phyloP scores from a whole-genome alignment of 805 yeast species.

The Huiozyma naganishii region DNA sequence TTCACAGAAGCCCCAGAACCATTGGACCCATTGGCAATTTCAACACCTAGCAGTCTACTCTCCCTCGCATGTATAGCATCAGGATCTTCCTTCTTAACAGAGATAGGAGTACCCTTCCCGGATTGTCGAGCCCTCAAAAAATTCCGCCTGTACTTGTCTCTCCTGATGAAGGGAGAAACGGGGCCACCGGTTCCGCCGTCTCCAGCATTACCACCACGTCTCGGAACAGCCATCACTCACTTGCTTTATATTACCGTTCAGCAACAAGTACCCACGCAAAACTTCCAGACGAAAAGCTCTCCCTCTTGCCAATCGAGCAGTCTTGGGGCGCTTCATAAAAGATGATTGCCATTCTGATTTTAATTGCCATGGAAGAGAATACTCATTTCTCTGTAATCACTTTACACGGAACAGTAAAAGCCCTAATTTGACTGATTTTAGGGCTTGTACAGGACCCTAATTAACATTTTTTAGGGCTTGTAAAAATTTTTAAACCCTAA shows the following conservation, averaged over 20 bases:
- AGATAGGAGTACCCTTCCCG: conserved; percentile 1
- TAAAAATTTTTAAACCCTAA: too few species aligned
- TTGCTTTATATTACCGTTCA: neutral
- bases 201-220: conserved; percentile 4
- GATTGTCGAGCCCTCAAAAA: conserved; percentile 22
- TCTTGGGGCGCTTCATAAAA: too few species aligned
- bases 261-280: too few species aligned
- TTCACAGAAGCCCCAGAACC: conserved; percentile 6
- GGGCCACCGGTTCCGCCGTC: conserved; percentile 8
- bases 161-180: conserved; percentile 29
- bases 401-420: too few species aligned
- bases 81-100: conserved; percentile 27
- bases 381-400: too few species aligned
- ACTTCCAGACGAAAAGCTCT: too few species aligned
- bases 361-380: too few species aligned
- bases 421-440: too few species aligned
- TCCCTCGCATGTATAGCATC: conserved; percentile 21
- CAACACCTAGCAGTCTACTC: conserved; percentile 14
- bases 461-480: too few species aligned
- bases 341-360: too few species aligned
- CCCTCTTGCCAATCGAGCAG: neutral
- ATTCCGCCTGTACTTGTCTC: conserved; percentile 27
- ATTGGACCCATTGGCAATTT: neutral
- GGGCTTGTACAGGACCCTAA: too few species aligned
- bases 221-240: conserved; percentile 2